These are phyloP conservation scores for Diospyros lotus DNA, from an alignment of 148 eudicot species.

Conservation along the genomic window DNA sequence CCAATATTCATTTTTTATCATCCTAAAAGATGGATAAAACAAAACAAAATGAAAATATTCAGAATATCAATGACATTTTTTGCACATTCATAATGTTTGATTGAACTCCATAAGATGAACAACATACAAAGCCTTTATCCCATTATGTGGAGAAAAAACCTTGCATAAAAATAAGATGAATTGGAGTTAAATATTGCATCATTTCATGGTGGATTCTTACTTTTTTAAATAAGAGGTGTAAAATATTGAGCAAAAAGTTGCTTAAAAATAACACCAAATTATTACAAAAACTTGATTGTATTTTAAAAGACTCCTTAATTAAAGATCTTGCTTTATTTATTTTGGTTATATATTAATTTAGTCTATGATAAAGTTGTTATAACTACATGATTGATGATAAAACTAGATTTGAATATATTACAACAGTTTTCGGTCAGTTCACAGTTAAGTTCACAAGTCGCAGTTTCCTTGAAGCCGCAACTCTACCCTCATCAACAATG, in stretches of 20 bases:
- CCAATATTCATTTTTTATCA: too few species aligned
- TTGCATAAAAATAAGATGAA: not conserved
- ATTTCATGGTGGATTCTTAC: not conserved
- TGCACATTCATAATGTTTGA: not conserved
- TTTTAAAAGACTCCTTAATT: slow-evolving; percentile 25
- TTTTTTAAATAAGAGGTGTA: not conserved
- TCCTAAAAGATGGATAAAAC: not conserved
- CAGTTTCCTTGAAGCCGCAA: slow-evolving; percentile 42
- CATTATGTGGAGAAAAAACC: too few species aligned
- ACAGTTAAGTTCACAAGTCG: slow-evolving; percentile 24
- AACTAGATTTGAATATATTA: slow-evolving; percentile 40
- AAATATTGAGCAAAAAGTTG: slow-evolving; percentile 1
- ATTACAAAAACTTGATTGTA: not conserved
- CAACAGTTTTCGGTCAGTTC: slow-evolving; percentile 20
- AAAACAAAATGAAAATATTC: not conserved
- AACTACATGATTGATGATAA: slow-evolving; percentile 33
- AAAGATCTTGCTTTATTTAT: slow-evolving; percentile 1
- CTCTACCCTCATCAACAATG: slow-evolving; percentile 29
- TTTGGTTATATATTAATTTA: too few species aligned
- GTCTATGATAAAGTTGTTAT: slow-evolving; percentile 28
- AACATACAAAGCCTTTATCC: too few species aligned
- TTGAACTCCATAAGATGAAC: not conserved
- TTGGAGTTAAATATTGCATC: not conserved
- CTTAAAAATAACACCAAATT: slow-evolving; percentile 1
- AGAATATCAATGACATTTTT: not conserved